A percentile compares a stretch with the other conserved stretches of the same genome.
Evolutionary conservation across 768 basidiomycete genomes (phyloP).

Genomic region (Agaricus blazei): DNA sequence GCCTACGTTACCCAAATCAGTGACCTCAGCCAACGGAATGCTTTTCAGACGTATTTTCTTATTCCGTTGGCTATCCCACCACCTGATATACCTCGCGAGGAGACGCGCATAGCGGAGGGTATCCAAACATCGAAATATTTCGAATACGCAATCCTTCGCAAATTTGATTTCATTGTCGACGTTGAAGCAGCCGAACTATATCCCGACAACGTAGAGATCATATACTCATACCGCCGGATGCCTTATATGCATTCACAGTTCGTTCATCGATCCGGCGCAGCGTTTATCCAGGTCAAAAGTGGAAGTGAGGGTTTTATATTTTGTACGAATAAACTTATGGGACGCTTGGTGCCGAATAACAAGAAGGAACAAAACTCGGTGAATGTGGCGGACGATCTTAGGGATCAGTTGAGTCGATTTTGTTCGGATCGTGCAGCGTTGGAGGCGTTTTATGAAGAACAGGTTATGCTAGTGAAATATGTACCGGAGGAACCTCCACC

Average conservation of each 20-base stretch:
- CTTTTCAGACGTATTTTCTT: slow-evolving; percentile 89
- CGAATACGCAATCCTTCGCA: slow-evolving; percentile 70
- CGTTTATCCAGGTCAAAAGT: slow-evolving; percentile 85
- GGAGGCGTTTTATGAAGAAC: slow-evolving; percentile 68
- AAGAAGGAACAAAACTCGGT: slow-evolving; percentile 56
- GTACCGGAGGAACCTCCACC: slow-evolving; percentile 51
- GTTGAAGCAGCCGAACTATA: slow-evolving; percentile 77
- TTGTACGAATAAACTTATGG: slow-evolving; percentile 84
- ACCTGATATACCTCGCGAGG: slow-evolving; percentile 63
- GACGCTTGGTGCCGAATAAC: slow-evolving; percentile 52
- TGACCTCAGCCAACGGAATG: slow-evolving; percentile 79
- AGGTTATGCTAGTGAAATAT: slow-evolving; percentile 43
- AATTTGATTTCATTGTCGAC: slow-evolving; percentile 79
- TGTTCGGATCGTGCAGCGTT: slow-evolving; percentile 56
- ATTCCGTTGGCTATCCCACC: slow-evolving; percentile 74
- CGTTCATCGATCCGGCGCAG: slow-evolving; percentile 85
- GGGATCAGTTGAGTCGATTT: slow-evolving; percentile 55
- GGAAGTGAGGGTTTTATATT: slow-evolving; percentile 80
- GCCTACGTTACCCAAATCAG: slow-evolving; percentile 89
- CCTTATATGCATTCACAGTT: slow-evolving; percentile 84
- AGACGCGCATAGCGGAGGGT: slow-evolving; percentile 62
- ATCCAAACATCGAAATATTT: slow-evolving; percentile 68
- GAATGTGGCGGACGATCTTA: slow-evolving; percentile 56
- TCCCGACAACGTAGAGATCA: slow-evolving; percentile 75
- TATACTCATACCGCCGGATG: slow-evolving; percentile 84